These are phyloP conservation scores for Lolium rigidum DNA, from an alignment of 176 grass and related monocot species.

Conservation along the genomic window DNA sequence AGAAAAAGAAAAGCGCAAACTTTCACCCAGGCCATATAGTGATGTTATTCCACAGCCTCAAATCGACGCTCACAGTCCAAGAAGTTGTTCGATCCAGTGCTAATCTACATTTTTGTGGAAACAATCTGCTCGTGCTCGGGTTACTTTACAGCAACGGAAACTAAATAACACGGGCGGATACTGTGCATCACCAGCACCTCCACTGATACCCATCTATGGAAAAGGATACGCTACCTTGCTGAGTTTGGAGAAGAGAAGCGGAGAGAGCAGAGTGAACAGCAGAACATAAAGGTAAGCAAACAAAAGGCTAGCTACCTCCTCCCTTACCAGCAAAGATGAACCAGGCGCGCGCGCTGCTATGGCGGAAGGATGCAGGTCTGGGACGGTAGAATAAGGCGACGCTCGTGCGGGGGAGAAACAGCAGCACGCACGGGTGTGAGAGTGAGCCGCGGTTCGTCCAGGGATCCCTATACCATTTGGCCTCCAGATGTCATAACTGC, in stretches of 20 bases:
- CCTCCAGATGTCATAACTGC: not conserved
- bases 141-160: not conserved
- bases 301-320: not conserved
- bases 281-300: not conserved
- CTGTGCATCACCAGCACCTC: not conserved
- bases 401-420: not conserved
- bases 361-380: not conserved
- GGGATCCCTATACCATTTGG: not conserved
- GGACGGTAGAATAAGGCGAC: not conserved
- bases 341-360: not conserved
- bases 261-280: not conserved
- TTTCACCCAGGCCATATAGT: not conserved
- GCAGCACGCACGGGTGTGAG: not conserved
- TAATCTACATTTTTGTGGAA: not conserved
- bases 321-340: not conserved
- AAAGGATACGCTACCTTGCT: not conserved
- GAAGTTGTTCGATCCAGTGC: not conserved
- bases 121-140: not conserved
- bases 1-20: not conserved
- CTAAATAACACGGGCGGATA: not conserved
- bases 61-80: not conserved
- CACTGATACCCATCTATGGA: not conserved
- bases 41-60: not conserved
- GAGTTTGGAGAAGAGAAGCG: not conserved
- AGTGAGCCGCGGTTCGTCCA: not conserved